Conservation (phyloP, 2,329 filamentous ascomycete genomes). For the Calonectria multiphialidica region DNA sequence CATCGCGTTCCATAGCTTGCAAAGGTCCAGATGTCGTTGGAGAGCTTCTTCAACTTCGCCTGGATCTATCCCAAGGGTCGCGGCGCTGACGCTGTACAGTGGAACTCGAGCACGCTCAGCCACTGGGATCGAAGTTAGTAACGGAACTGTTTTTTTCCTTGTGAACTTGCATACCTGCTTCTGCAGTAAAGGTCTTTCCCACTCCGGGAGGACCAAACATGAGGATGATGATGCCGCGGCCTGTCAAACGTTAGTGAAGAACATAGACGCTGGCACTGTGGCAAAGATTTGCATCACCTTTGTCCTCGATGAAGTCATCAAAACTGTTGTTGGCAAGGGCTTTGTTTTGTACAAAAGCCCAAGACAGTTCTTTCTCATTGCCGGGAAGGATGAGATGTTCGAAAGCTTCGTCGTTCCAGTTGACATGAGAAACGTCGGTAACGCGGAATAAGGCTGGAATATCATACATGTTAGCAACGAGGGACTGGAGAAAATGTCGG, state of each 20-base stretch:
- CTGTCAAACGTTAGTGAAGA: neutral
- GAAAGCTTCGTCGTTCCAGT: constrained; percentile 11
- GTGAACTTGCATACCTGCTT: constrained; percentile 21
- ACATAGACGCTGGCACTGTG: no score
- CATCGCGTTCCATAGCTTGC: constrained; percentile 38
- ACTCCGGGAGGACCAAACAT: constrained; percentile 45
- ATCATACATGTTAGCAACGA: neutral
- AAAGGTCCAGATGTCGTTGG: constrained; percentile 27
- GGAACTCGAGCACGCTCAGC: constrained; percentile 26
- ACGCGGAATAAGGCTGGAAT: neutral
- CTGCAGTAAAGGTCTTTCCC: constrained; percentile 45
- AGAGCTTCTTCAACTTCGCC: constrained; percentile 11
- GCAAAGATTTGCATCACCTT: neutral
- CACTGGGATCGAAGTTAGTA: neutral
- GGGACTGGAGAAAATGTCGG: no score
- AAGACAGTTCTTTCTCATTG: constrained; percentile 6
- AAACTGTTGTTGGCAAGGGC: neutral
- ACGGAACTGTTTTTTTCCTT: no score
- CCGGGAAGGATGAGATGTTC: constrained; percentile 6
- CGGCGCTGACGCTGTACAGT: constrained; percentile 31
- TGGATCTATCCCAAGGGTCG: constrained; percentile 4
- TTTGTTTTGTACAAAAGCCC: constrained; percentile 14
- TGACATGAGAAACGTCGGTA: neutral
- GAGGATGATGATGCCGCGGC: constrained; percentile 41
- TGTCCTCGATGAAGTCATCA: constrained; percentile 19